Evolutionary conservation across 2,329 filamentous ascomycete species (phyloP).

Genomic region (Exophiala oligosperma): DNA sequence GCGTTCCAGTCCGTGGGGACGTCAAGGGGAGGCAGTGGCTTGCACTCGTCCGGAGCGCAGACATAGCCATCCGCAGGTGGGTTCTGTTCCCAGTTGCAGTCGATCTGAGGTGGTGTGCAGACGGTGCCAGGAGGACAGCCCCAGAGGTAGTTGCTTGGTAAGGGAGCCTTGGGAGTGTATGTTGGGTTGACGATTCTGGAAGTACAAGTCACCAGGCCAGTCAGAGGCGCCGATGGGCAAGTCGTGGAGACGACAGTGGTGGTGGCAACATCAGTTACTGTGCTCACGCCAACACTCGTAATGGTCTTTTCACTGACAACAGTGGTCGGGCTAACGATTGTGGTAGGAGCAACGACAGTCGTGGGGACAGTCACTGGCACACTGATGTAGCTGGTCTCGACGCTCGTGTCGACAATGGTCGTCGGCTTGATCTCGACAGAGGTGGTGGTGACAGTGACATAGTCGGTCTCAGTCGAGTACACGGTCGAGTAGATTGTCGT

Average conservation of each 20-base stretch:
- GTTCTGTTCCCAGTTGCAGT: conserved; percentile 42
- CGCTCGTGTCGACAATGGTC: conserved; percentile 3
- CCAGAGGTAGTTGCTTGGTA: conserved; percentile 40
- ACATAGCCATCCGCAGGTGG: conserved; percentile 40
- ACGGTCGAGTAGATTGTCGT: neutral
- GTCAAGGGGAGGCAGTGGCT: conserved; percentile 33
- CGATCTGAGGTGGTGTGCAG: conserved; percentile 40
- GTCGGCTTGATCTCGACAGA: conserved; percentile 1
- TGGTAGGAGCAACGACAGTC: conserved; percentile 1
- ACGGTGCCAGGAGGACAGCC: conserved; percentile 46
- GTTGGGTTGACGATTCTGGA: conserved; percentile 34
- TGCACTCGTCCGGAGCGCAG: conserved; percentile 43
- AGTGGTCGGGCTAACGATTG: conserved; percentile 8
- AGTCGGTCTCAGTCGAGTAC: conserved; percentile 4
- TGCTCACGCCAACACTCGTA: conserved; percentile 5
- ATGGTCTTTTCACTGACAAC: conserved; percentile 9
- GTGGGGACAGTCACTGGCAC: conserved; percentile 1
- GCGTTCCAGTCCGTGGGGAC: conserved; percentile 13
- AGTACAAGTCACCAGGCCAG: conserved; percentile 31
- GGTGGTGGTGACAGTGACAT: conserved; percentile 6
- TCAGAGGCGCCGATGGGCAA: neutral
- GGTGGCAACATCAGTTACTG: conserved; percentile 2
- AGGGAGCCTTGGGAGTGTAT: conserved; percentile 32
- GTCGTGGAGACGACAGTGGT: conserved; percentile 8
- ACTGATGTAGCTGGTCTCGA: neutral